Evolutionary conservation across 2,329 filamentous ascomycete genomes (phyloP), one percentile per base, ranked within the genome.

Genomic region (Colletotrichum sp.): DNA sequence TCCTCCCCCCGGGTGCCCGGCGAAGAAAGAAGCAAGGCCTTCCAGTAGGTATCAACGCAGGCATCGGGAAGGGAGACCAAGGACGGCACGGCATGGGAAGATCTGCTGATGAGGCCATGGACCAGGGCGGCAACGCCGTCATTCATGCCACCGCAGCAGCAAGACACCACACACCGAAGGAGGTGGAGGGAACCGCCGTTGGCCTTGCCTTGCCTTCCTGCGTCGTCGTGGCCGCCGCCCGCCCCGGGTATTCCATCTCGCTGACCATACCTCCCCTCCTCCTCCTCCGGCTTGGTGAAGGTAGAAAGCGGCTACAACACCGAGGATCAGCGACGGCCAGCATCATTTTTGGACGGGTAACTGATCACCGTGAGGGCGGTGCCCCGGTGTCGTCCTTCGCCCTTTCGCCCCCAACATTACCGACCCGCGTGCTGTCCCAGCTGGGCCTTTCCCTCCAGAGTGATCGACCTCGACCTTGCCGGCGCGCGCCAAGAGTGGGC

Each of bases 401-500:
- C 32, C 18, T 32, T 61, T 61, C 9, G 58, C 30, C 58, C 58
- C 30, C 30, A 61, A 61, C 30, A 22, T 16, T 22, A 58, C 43
- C n/a, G 27, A 28, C 15, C 55, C 25, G n/a, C 28, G 58, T 61
- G 8, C 58, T 32, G 8, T n/a, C 28, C 58, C 12, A 58, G n/a
- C 58, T 22, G 18, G 28, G 32, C 28, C 13, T 32, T 30, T 22
- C 32, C 30, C 58, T 32, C 16, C 69, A 9, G 22, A 30, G 34
- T 60, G 74, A 73, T 75, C 74, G 58, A 64, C 70, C 70, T 67
- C 67, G 74, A 52, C 70, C 70, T 75, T 74, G 74, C 70, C 56
- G 43, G 62, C 39, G 39, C 39, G 30, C 64, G 74, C 74, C 70
- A 73, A 73, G 74, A 27, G 70, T 22, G 43, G n/a, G 43, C 39